A percentile compares a stretch with the other conserved stretches of the same genome.
phyloP scores from a whole-genome alignment of 148 eudicot species.

The Beta vulgaris region DNA sequence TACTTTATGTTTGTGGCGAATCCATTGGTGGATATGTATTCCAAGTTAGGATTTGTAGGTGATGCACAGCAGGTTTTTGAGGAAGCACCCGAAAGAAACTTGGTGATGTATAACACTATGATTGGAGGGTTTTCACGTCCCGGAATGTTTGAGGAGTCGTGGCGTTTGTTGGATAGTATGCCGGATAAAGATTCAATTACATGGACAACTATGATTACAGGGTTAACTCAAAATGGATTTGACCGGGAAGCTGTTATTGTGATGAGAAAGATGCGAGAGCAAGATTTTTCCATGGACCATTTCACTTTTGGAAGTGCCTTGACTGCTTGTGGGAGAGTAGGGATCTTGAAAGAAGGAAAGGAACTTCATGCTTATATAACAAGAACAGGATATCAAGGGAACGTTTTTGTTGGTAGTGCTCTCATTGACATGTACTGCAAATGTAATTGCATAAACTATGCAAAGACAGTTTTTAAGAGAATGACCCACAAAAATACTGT shows the following conservation, averaged over 20 bases:
- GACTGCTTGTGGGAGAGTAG: conserved; percentile 71
- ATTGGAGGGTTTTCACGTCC: conserved; percentile 57
- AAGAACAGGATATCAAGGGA: conserved; percentile 47
- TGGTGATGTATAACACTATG: conserved; percentile 85
- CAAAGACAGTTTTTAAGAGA: conserved; percentile 54
- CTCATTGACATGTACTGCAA: conserved; percentile 88
- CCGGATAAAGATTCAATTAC: conserved; percentile 67
- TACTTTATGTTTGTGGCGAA: conserved; percentile 75
- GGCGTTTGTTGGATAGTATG: conserved; percentile 51
- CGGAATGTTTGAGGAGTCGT: conserved; percentile 63
- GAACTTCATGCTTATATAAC: conserved; percentile 69
- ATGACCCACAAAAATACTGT: conserved; percentile 67
- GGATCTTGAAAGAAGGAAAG: conserved; percentile 62
- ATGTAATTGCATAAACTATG: conserved; percentile 56
- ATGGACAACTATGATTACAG: conserved; percentile 84
- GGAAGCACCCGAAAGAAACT: conserved; percentile 64
- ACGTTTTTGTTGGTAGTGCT: conserved; percentile 77
- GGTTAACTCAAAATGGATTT: conserved; percentile 59
- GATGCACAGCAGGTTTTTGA: conserved; percentile 62
- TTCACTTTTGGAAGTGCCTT: conserved; percentile 82
- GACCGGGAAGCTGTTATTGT: conserved; percentile 52
- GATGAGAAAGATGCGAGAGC: conserved; percentile 56
- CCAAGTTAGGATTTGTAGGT: conserved; percentile 49
- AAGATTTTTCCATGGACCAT: conserved; percentile 59
- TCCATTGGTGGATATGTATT: conserved; percentile 87